Evolutionary conservation across 768 basidiomycete species (phyloP), one percentile per base, ranked within the genome.

Genomic region (Boletellus sp.): DNA sequence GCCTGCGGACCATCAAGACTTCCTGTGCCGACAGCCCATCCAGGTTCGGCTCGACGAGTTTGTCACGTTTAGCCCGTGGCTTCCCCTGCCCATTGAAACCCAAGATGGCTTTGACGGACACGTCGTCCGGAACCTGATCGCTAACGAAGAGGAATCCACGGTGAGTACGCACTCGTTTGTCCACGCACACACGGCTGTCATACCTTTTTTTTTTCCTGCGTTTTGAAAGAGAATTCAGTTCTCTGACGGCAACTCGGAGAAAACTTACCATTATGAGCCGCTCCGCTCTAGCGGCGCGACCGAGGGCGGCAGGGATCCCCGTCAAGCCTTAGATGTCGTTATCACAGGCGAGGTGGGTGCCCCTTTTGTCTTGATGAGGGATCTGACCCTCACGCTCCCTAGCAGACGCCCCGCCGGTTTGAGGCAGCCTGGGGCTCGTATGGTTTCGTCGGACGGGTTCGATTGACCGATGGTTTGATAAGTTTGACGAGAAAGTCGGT

Each of bases 371-470:
- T 57, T 52, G 49, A 55, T 54, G 59, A 28, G 49, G 50, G 7
- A 54, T 52, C 6, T 38, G 34, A 26, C 53, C 36, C 61, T 69
- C 57, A 67, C 68, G 60, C 26, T 51, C 16, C 26, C 40, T 38
- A 26, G 23, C 51, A 85, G 83, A 85, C 83, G 2, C 68, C 75
- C 39, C 66, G 58, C 41, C 72, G 74, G 41, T 78, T 81, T 47
- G 80, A 81, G 51, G 69, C 71, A 34, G 81, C 82, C 8, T 90
- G 87, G 85, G 84, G 81, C 5, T 78, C 79, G 11, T 87, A 78
- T 64, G 74, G 64, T 50, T 80, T 83, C 59, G 70, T 72, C 11
- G 87, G 87, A 42, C 70, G 78, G 22, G 73, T 87, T 39, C 71
- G 77, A 31, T 52, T 70, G 23, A 70, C 71, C 34, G 80, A 85